Percentiles rank a stretch among this genome's conserved stretches.
phyloP scores from a whole-genome alignment of 345 rosid species.

The Salix purpurea region DNA sequence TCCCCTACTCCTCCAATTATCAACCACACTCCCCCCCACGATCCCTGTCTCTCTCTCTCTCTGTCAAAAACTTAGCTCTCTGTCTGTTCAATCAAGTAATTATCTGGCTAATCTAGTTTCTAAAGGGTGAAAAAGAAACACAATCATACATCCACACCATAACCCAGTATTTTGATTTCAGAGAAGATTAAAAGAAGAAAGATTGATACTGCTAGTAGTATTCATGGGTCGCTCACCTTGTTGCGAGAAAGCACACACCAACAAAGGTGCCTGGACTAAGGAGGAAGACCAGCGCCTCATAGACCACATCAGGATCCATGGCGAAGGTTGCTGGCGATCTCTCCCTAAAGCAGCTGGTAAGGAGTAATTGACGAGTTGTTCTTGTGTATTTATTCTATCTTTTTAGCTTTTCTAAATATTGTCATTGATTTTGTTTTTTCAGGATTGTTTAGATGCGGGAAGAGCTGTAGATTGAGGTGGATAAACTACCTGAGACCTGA shows the following conservation, averaged over 20 bases:
- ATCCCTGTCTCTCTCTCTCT: neutral
- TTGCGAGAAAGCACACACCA: conserved; percentile 81
- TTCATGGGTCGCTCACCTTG: conserved; percentile 89
- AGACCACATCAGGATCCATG: conserved; percentile 63
- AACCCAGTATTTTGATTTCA: neutral
- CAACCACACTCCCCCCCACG: neutral
- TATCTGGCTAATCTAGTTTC: neutral
- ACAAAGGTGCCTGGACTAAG: conserved; percentile 92
- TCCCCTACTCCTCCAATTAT: neutral
- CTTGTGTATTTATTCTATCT: neutral
- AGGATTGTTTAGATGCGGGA: conserved; percentile 64
- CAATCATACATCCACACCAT: no score
- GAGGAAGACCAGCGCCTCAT: conserved; percentile 81
- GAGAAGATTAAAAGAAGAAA: neutral
- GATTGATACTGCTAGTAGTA: neutral
- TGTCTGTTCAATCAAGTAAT: neutral
- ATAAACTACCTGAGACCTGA: conserved; percentile 49
- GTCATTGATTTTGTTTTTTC: neutral
- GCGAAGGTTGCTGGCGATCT: conserved; percentile 93
- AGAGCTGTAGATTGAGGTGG: conserved; percentile 50
- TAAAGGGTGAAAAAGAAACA: neutral
- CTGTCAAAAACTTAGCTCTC: neutral
- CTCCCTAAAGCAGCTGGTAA: conserved; percentile 81
- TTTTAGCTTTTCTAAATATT: neutral
- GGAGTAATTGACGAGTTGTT: neutral